Evolutionary conservation across 345 rosid genomes (phyloP).

Genomic region (Salix arbutifolia): DNA sequence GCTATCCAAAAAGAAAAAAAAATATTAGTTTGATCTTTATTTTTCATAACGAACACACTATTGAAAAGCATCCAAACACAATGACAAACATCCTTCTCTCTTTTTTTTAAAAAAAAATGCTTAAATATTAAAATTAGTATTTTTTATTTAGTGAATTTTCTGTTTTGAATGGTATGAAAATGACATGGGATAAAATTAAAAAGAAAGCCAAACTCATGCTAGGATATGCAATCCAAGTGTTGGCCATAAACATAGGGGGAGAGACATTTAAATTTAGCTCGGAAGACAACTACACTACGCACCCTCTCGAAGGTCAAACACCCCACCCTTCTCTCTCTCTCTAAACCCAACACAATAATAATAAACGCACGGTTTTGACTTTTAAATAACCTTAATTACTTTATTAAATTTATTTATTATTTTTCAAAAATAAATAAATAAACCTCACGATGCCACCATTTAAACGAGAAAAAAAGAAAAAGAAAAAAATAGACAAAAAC

Average conservation of each 20-base stretch:
- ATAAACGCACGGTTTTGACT: slow-evolving; percentile 39
- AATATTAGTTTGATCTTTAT: no score
- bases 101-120: no score
- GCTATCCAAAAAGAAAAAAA: no score
- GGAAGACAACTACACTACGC: background rate
- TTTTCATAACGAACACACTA: no score
- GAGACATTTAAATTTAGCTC: slow-evolving; percentile 13
- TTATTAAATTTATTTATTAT: background rate
- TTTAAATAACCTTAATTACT: background rate
- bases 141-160: no score
- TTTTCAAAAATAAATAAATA: background rate
- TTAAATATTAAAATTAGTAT: no score
- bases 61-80: no score
- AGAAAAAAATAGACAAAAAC: background rate
- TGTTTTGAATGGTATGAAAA: no score
- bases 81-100: no score
- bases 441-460: no score
- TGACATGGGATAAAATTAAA: background rate
- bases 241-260: slow-evolving; percentile 12
- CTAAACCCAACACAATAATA: slow-evolving; percentile 14
- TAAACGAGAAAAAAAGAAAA: background rate
- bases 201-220: background rate
- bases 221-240: background rate
- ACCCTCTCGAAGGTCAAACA: slow-evolving; percentile 3
- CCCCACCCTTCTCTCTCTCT: slow-evolving; percentile 5